phyloP scores from a whole-genome alignment of 2,329 filamentous ascomycete genomes.

The Juglanconis juglandina region DNA sequence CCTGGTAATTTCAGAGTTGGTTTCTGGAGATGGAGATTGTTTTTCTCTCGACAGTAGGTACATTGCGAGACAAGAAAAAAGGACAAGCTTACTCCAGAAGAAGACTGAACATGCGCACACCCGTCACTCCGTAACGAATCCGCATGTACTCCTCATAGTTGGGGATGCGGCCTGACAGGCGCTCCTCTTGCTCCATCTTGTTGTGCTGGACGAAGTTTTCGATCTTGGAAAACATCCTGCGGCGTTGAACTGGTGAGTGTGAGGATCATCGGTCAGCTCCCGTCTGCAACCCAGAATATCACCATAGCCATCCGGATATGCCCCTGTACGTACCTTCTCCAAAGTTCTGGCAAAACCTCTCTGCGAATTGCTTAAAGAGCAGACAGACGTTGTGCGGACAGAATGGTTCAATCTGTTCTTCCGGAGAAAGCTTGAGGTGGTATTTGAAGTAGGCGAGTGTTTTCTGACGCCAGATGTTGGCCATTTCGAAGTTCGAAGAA shows the following conservation, averaged over 20 bases:
- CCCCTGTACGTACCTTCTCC: conserved; percentile 10
- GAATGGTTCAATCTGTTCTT: conserved; percentile 11
- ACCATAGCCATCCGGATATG: no score
- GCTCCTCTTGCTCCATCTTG: conserved; percentile 19
- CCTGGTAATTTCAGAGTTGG: neutral
- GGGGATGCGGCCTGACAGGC: conserved; percentile 19
- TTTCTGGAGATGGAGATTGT: neutral
- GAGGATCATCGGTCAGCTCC: neutral
- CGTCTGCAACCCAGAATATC: no score
- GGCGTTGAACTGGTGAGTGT: conserved; percentile 9
- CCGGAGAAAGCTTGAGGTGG: conserved; percentile 24
- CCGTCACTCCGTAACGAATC: conserved; percentile 20
- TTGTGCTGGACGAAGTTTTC: conserved; percentile 18
- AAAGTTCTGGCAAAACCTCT: conserved; percentile 17
- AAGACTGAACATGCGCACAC: conserved; percentile 19
- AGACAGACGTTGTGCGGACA: conserved; percentile 17
- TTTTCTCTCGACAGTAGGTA: neutral
- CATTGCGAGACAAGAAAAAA: neutral
- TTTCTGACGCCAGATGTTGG: conserved; percentile 27
- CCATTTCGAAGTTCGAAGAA: conserved; percentile 25
- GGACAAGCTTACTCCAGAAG: conserved; percentile 18
- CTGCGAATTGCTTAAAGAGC: conserved; percentile 20
- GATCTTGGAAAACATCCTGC: conserved; percentile 19
- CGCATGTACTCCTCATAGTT: conserved; percentile 19
- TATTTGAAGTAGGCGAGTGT: conserved; percentile 28